phyloP scores from a whole-genome alignment of 768 basidiomycete species.

The Russula emetica region DNA sequence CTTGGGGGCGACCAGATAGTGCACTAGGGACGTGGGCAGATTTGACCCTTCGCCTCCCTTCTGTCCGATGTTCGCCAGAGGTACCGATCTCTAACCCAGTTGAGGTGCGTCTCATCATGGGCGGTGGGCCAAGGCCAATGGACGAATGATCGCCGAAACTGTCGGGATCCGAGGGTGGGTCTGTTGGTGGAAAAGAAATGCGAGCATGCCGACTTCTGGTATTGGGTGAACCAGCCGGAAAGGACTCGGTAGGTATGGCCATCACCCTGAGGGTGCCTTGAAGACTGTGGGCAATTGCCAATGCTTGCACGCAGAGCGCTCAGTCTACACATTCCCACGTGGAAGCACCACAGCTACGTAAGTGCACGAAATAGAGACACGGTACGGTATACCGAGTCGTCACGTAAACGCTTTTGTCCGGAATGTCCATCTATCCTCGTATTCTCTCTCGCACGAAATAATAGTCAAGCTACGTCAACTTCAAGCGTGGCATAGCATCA shows the following conservation, averaged over 20 bases:
- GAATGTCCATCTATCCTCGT: no score
- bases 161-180: constrained; percentile 18
- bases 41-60: constrained; percentile 34
- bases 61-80: constrained; percentile 23
- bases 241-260: constrained; percentile 13
- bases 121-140: constrained; percentile 33
- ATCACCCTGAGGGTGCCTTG: constrained; percentile 1
- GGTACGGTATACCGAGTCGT: no score
- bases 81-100: constrained; percentile 13
- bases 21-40: constrained; percentile 30
- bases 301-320: background rate
- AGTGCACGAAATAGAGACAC: background rate
- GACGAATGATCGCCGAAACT: constrained; percentile 22
- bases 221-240: constrained; percentile 31
- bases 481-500: no score
- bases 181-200: constrained; percentile 36
- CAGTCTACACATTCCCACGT: background rate
- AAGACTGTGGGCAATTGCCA: background rate
- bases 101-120: constrained; percentile 25
- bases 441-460: no score
- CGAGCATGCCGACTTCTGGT: constrained; percentile 31
- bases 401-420: no score
- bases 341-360: constrained; percentile 1
- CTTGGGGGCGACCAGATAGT: constrained; percentile 10
- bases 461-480: no score